Evolutionary conservation across 352 stramenopile genomes (phyloP).

Genomic region (Hyaloperonospora arabidopsidis): DNA sequence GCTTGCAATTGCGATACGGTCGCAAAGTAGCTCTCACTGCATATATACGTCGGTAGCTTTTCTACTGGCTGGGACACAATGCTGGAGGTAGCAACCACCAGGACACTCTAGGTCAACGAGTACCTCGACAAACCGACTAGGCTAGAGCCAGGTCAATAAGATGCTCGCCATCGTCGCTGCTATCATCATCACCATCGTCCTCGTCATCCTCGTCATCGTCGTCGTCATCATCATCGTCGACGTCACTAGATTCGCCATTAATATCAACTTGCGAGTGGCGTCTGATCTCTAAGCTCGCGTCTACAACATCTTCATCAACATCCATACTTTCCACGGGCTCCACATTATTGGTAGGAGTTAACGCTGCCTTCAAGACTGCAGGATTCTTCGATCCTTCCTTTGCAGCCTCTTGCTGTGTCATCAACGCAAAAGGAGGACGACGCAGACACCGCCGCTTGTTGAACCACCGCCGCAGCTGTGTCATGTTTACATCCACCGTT

Average conservation of each 20-base stretch:
- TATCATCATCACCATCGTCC: slow-evolving; percentile 26
- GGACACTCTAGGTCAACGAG: slow-evolving; percentile 4
- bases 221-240: slow-evolving; percentile 41
- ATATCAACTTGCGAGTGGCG: slow-evolving; percentile 38
- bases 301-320: slow-evolving; percentile 23
- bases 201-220: slow-evolving; percentile 27
- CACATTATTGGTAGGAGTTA: slow-evolving; percentile 16
- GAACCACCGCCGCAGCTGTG: slow-evolving; percentile 76
- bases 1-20: not conserved
- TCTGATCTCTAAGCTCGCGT: slow-evolving; percentile 25
- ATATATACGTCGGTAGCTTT: slow-evolving; percentile 19
- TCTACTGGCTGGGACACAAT: slow-evolving; percentile 3
- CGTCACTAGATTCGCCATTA: slow-evolving; percentile 42
- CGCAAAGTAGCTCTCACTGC: slow-evolving; percentile 10
- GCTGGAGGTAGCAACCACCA: slow-evolving; percentile 2
- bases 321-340: slow-evolving; percentile 25
- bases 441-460: slow-evolving; percentile 81
- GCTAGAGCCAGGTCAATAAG: slow-evolving; percentile 28
- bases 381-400: slow-evolving; percentile 51
- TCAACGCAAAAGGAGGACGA: slow-evolving; percentile 72
- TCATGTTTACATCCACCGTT: slow-evolving; percentile 78
- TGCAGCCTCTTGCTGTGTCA: slow-evolving; percentile 62
- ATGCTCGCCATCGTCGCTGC: slow-evolving; percentile 30
- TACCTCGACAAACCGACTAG: slow-evolving; percentile 9
- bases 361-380: slow-evolving; percentile 28